These are phyloP conservation scores for Takashimella koratensis DNA, from an alignment of 1,284 basidiomycete species.

Conservation along the genomic window DNA sequence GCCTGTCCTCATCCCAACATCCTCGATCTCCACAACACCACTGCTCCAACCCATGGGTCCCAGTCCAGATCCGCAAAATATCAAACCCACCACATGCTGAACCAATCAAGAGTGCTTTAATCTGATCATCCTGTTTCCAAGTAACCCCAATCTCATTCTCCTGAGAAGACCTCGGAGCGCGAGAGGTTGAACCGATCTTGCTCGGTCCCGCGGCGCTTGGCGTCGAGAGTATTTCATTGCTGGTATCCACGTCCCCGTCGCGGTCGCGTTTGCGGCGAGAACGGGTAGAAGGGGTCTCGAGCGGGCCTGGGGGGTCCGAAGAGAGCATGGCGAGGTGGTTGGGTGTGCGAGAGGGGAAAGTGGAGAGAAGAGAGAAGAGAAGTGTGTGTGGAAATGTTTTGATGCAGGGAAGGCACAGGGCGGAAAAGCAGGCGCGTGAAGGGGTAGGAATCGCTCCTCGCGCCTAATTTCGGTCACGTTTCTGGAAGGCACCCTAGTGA, in stretches of 20 bases:
- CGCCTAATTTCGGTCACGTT: too few relatives aligned
- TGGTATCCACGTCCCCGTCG: not conserved
- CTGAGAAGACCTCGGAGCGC: not conserved
- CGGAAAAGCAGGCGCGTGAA: constrained; percentile 6
- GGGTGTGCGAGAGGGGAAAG: not conserved
- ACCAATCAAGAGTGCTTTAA: not conserved
- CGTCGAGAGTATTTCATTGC: too few relatives aligned
- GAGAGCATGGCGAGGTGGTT: not conserved
- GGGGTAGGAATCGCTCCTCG: not conserved
- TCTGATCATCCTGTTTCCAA: constrained; percentile 11
- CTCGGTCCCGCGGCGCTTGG: too few relatives aligned
- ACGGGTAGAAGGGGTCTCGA: constrained; percentile 15
- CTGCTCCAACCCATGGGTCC: too few relatives aligned
- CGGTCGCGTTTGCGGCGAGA: constrained; percentile 9
- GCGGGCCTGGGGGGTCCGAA: not conserved
- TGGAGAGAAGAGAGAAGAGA: not conserved
- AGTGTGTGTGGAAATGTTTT: not conserved
- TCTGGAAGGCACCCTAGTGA: too few relatives aligned
- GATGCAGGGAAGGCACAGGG: not conserved
- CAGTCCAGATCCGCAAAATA: too few relatives aligned
- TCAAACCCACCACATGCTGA: not conserved
- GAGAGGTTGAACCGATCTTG: too few relatives aligned
- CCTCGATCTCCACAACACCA: too few relatives aligned
- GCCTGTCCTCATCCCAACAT: too few relatives aligned
- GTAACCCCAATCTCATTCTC: constrained; percentile 7